Evolutionary conservation across 2,329 filamentous ascomycete species (phyloP).

Genomic region (Ophiostoma tasmaniense): DNA sequence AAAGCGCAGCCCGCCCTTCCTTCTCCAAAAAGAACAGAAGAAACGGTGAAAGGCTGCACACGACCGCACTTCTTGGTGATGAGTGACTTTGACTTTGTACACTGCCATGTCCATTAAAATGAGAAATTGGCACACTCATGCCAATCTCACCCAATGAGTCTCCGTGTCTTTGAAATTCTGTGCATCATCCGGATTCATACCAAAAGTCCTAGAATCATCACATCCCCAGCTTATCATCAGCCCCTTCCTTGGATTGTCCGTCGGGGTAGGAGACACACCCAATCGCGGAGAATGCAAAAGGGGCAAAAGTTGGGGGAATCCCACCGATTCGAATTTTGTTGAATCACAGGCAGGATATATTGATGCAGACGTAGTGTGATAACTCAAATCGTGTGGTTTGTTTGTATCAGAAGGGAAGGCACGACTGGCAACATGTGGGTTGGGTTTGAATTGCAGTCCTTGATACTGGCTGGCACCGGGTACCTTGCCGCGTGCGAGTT

Average conservation of each 20-base stretch:
- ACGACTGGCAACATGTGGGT: background rate
- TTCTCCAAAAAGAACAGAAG: constrained; percentile 6
- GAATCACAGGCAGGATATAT: constrained; percentile 7
- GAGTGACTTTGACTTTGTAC: background rate
- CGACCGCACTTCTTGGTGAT: background rate
- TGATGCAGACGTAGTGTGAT: background rate
- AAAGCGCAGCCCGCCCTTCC: background rate
- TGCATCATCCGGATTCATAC: constrained; percentile 4
- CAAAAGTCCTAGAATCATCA: constrained; percentile 5
- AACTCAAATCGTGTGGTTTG: background rate
- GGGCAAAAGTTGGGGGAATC: constrained; percentile 12
- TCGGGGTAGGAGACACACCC: background rate
- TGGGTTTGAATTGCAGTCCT: background rate
- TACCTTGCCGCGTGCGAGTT: background rate
- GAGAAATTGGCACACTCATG: background rate
- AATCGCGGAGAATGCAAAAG: constrained; percentile 1
- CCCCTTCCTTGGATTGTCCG: background rate
- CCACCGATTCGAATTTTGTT: constrained; percentile 17
- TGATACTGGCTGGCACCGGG: background rate
- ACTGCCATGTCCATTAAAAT: background rate
- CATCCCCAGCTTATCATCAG: constrained; percentile 1
- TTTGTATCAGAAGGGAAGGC: background rate
- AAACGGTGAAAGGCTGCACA: constrained; percentile 10
- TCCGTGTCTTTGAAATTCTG: background rate
- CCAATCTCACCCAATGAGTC: constrained; percentile 3